Conservation (phyloP, 805 yeast genomes). For the Metschnikowia cubensis region DNA sequence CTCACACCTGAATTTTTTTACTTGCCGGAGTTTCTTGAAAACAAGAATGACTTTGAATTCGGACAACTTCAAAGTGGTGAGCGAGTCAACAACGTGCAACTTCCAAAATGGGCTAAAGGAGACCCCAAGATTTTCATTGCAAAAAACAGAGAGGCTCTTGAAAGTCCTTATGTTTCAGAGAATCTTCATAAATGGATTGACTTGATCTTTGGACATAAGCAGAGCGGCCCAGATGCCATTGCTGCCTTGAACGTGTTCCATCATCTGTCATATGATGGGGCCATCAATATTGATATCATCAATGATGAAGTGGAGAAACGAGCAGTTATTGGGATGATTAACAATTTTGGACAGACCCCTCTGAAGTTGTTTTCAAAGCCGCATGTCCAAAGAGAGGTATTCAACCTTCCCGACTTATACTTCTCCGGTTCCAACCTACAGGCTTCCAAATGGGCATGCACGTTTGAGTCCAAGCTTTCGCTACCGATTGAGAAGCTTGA, state of each 20-base stretch:
- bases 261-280: constrained; percentile 80
- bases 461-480: constrained; percentile 42
- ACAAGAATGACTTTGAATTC: constrained; percentile 62
- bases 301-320: constrained; percentile 68
- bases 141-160: constrained; percentile 79
- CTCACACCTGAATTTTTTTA: constrained; percentile 82
- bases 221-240: constrained; percentile 67
- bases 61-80: constrained; percentile 67
- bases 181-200: constrained; percentile 84
- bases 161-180: constrained; percentile 73
- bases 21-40: constrained; percentile 71
- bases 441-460: constrained; percentile 15
- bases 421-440: constrained; percentile 19
- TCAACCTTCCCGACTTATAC: constrained; percentile 35
- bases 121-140: constrained; percentile 72
- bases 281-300: constrained; percentile 69
- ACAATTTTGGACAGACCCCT: constrained; percentile 92
- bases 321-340: constrained; percentile 80
- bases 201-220: constrained; percentile 76
- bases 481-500: constrained; percentile 44
- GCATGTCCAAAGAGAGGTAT: constrained; percentile 51
- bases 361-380: constrained; percentile 63
- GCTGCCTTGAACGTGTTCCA: constrained; percentile 73
- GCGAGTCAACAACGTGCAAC: constrained; percentile 53
- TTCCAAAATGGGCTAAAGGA: constrained; percentile 82